These are phyloP conservation scores for Pilatotrama ljubarskyi DNA, from an alignment of 768 basidiomycete genomes.

Conservation along the genomic window DNA sequence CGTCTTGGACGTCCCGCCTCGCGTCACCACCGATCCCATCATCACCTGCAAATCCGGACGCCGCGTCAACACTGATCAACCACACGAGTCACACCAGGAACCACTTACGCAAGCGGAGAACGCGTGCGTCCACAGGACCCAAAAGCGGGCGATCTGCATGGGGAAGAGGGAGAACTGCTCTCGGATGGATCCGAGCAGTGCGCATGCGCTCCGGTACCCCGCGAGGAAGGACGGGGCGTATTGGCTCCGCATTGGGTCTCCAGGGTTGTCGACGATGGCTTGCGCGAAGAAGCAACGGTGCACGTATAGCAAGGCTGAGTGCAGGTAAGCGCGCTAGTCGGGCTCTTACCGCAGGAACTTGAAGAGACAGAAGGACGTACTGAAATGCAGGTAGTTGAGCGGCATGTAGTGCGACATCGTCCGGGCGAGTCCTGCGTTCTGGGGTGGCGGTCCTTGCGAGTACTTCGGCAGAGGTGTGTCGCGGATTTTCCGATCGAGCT, in stretches of 20 bases:
- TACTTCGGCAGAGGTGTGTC: constrained; percentile 67
- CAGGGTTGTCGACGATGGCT: constrained; percentile 64
- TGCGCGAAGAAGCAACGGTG: constrained; percentile 73
- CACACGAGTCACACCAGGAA: constrained; percentile 54
- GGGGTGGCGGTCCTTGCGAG: constrained; percentile 49
- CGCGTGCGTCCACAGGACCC: constrained; percentile 64
- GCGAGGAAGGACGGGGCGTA: constrained; percentile 75
- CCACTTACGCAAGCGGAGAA: constrained; percentile 40
- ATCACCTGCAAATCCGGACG: constrained; percentile 53
- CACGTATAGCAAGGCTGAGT: constrained; percentile 66
- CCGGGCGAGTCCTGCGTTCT: constrained; percentile 52
- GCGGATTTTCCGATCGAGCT: constrained; percentile 66
- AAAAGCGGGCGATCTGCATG: constrained; percentile 60
- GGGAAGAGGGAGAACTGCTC: constrained; percentile 57
- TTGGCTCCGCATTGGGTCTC: constrained; percentile 65
- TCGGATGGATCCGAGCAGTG: constrained; percentile 50
- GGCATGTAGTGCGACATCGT: constrained; percentile 81
- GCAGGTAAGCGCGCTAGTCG: constrained; percentile 64
- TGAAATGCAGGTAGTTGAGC: constrained; percentile 66
- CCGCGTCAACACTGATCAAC: constrained; percentile 38
- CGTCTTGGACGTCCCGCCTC: constrained; percentile 62
- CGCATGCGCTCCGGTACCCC: constrained; percentile 71
- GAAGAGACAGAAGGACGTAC: constrained; percentile 51
- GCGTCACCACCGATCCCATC: constrained; percentile 75
- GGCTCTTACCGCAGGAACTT: too few species aligned